Evolutionary conservation across 192 early-diverging fungal genomes (phyloP).

Genomic region (Umbelopsis sp.): DNA sequence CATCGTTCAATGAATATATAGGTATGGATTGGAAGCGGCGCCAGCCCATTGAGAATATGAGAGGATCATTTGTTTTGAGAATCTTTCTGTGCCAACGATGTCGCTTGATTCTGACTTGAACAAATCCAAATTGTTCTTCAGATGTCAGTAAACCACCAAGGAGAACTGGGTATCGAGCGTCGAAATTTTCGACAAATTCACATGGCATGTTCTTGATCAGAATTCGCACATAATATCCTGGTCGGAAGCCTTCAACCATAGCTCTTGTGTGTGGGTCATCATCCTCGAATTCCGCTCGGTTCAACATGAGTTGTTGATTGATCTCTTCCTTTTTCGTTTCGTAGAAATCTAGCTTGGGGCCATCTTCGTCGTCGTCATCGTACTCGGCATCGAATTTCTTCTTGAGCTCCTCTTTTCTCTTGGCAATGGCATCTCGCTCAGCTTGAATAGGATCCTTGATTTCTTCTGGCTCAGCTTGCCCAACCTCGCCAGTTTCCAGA

Average conservation of each 20-base stretch:
- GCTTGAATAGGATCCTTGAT: conserved; percentile 58
- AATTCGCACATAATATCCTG: conserved; percentile 93
- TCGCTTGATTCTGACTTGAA: conserved; percentile 96
- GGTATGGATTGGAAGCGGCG: conserved; percentile 97
- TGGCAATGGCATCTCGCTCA: conserved; percentile 67
- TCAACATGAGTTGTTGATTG: conserved; percentile 79
- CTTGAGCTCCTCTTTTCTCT: conserved; percentile 88
- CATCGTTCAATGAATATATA: conserved; percentile 90
- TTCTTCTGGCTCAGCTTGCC: conserved; percentile 49
- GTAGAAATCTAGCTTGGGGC: conserved; percentile 74
- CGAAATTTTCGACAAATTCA: conserved; percentile 93
- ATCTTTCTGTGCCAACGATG: conserved; percentile 97
- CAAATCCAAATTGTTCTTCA: conserved; percentile 94
- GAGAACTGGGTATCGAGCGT: conserved; percentile 89
- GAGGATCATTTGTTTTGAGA: conserved; percentile 96
- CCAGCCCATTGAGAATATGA: conserved; percentile 98
- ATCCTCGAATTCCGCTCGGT: conserved; percentile 86
- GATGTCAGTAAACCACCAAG: conserved; percentile 86
- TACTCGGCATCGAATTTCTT: conserved; percentile 94
- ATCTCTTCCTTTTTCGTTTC: conserved; percentile 89
- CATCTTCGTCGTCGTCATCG: conserved; percentile 70
- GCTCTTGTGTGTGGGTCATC: conserved; percentile 73
- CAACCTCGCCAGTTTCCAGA: conserved; percentile 59
- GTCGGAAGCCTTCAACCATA: conserved; percentile 88
- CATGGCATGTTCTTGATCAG: conserved; percentile 88